Evolutionary conservation across 2,329 filamentous ascomycete genomes (phyloP).

Genomic region (Fusarium zealandicum): DNA sequence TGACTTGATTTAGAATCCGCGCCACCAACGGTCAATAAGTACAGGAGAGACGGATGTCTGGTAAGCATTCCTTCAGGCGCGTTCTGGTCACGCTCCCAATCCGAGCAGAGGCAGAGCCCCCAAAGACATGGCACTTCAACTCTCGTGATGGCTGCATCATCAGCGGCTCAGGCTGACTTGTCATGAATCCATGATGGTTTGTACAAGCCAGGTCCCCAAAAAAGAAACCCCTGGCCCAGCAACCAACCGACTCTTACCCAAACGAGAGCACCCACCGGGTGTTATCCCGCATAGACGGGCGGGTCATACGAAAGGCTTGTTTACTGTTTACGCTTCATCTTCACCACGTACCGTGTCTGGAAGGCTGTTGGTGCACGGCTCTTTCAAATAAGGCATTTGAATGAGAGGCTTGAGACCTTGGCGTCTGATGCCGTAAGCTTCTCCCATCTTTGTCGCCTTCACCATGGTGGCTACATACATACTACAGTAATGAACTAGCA

Average conservation of each 20-base stretch:
- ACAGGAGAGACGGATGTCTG: slow-evolving; percentile 7
- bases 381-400: neutral
- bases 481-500: neutral
- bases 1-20: slow-evolving; percentile 16
- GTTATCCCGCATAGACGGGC: slow-evolving; percentile 30
- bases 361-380: neutral
- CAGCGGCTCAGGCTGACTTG: slow-evolving; percentile 14
- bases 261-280: slow-evolving; percentile 27
- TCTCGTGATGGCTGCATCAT: slow-evolving; percentile 28
- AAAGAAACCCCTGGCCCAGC: slow-evolving; percentile 27
- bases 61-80: slow-evolving; percentile 25
- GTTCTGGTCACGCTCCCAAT: neutral
- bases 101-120: slow-evolving; percentile 5
- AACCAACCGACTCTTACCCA: slow-evolving; percentile 24
- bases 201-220: slow-evolving; percentile 23
- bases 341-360: slow-evolving; percentile 13
- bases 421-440: too few relatives aligned
- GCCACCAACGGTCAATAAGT: slow-evolving; percentile 29
- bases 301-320: slow-evolving; percentile 41
- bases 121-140: neutral
- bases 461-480: slow-evolving; percentile 21
- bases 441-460: neutral
- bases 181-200: slow-evolving; percentile 23
- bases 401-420: slow-evolving; percentile 13
- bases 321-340: slow-evolving; percentile 27